Conservation (phyloP, 805 yeast genomes). For the Nakazawaea laoshanensis region DNA sequence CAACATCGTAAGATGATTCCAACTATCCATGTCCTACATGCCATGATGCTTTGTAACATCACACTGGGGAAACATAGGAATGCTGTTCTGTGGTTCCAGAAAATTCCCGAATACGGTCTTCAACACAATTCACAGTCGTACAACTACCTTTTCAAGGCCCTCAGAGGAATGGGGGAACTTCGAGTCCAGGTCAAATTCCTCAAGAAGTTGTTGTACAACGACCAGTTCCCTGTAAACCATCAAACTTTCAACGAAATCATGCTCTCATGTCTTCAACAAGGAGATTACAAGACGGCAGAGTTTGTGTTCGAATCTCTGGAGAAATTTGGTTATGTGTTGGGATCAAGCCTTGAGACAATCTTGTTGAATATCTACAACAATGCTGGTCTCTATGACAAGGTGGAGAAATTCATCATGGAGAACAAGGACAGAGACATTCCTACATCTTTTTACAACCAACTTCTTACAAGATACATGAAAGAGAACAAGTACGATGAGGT, state of each 20-base stretch:
- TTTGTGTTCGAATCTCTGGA: constrained; percentile 2
- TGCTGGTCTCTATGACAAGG: neutral
- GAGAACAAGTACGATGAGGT: constrained; percentile 18
- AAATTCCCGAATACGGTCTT: constrained; percentile 23
- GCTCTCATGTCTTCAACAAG: constrained; percentile 7
- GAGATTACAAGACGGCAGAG: constrained; percentile 4
- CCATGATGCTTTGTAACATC: constrained; percentile 35
- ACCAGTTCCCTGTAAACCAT: constrained; percentile 1
- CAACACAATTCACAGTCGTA: constrained; percentile 22
- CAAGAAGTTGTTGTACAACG: constrained; percentile 6
- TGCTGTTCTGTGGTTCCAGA: constrained; percentile 27
- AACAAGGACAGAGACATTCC: constrained; percentile 14
- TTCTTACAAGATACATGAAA: constrained; percentile 19
- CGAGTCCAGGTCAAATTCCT: constrained; percentile 24
- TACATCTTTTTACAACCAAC: constrained; percentile 14
- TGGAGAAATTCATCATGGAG: constrained; percentile 13
- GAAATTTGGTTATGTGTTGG: neutral
- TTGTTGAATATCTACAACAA: constrained; percentile 8
- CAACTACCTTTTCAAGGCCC: constrained; percentile 23
- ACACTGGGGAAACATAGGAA: constrained; percentile 25
- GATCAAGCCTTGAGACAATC: neutral
- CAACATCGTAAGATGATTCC: constrained; percentile 39
- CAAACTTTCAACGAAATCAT: constrained; percentile 8
- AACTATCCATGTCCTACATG: constrained; percentile 29
- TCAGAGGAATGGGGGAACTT: constrained; percentile 28